These are phyloP conservation scores for Monosporozyma servazzii DNA, from an alignment of 805 yeast species.

Conservation along the genomic window DNA sequence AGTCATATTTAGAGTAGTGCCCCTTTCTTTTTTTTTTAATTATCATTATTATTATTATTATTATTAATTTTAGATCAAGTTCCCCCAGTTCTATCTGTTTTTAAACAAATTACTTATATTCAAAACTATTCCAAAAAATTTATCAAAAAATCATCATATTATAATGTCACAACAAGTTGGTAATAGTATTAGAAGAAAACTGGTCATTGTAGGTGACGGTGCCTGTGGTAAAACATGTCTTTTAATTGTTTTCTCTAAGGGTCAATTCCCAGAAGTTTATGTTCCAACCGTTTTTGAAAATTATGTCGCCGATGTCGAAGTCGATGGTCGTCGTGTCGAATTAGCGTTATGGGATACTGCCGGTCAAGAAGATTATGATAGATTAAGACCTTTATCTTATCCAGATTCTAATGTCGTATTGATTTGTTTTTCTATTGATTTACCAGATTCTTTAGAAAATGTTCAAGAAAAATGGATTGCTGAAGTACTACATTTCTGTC, in stretches of 20 bases:
- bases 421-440: conserved; percentile 81
- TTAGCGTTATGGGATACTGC: conserved; percentile 97
- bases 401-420: conserved; percentile 87
- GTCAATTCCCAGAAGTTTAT: conserved; percentile 85
- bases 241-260: conserved; percentile 75
- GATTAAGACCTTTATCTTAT: conserved; percentile 81
- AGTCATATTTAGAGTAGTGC: too few relatives aligned
- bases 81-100: too few relatives aligned
- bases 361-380: conserved; percentile 95
- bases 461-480: conserved; percentile 94
- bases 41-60: too few relatives aligned
- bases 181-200: conserved; percentile 51
- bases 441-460: conserved; percentile 85
- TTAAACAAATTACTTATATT: too few relatives aligned
- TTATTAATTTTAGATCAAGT: too few relatives aligned
- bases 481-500: conserved; percentile 88
- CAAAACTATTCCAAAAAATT: too few relatives aligned
- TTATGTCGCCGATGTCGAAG: conserved; percentile 92
- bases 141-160: too few relatives aligned
- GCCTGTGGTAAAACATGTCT: conserved; percentile 95
- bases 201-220: conserved; percentile 94
- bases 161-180: conserved; percentile 28
- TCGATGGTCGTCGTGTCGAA: conserved; percentile 84
- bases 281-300: conserved; percentile 95
- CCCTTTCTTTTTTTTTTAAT: too few relatives aligned